phyloP scores from a whole-genome alignment of 73 alveolate genomes.

The Paramecium tetraurelia region DNA sequence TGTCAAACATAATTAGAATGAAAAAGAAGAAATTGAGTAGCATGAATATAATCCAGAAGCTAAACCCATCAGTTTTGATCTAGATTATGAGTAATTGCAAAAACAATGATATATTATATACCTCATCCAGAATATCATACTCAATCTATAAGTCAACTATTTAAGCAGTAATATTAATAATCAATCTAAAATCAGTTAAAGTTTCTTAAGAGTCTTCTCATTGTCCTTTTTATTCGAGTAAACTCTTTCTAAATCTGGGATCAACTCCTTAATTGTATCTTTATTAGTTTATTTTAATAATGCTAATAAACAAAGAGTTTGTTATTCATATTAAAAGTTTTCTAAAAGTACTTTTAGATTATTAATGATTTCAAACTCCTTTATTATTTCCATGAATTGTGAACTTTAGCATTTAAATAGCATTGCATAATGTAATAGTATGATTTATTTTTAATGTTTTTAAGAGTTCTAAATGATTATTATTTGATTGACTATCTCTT shows the following conservation, averaged over 20 bases:
- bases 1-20: neutral
- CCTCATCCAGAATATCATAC: neutral
- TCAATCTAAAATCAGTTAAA: neutral
- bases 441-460: neutral
- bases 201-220: neutral
- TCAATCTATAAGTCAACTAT: neutral
- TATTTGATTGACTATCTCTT: neutral
- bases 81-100: neutral
- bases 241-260: neutral
- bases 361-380: neutral
- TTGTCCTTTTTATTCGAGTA: neutral
- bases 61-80: neutral
- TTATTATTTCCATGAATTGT: neutral
- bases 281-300: neutral
- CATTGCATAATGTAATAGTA: neutral
- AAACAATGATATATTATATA: neutral
- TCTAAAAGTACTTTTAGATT: neutral
- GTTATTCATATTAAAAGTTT: neutral
- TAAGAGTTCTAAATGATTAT: neutral
- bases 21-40: neutral
- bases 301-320: neutral
- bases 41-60: conserved; percentile 25
- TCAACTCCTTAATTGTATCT: neutral
- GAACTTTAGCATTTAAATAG: neutral
- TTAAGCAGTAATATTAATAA: neutral